Percentiles rank a stretch among this genome's conserved stretches.
phyloP scores from a whole-genome alignment of 371 early-diverging fungal genomes.

The Mortierella sp. region DNA sequence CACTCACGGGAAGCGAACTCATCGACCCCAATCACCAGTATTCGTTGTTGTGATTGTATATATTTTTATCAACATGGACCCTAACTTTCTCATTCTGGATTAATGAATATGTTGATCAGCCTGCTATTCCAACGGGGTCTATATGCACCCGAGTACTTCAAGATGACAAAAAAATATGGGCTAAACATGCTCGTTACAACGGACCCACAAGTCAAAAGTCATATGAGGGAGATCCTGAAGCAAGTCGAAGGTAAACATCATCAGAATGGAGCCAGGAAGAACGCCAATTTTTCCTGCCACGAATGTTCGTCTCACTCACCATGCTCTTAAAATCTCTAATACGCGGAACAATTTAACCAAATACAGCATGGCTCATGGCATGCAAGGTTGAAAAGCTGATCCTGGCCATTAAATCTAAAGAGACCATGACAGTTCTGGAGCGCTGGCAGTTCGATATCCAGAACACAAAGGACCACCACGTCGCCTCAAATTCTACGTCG shows the following conservation, averaged over 20 bases:
- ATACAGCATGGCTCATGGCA: constrained; percentile 78
- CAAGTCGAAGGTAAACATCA: constrained; percentile 78
- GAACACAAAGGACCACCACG: constrained; percentile 40
- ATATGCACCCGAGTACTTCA: constrained; percentile 91
- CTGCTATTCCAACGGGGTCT: constrained; percentile 92
- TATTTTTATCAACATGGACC: background rate
- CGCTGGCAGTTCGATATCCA: constrained; percentile 95
- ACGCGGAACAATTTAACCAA: background rate
- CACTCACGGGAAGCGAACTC: too few relatives aligned
- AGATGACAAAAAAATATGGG: constrained; percentile 83
- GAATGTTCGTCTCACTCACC: background rate
- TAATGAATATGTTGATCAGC: constrained; percentile 50
- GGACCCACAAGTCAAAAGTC: constrained; percentile 78
- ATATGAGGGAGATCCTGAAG: constrained; percentile 78
- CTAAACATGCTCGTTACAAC: constrained; percentile 80
- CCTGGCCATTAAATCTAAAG: constrained; percentile 83
- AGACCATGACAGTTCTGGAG: constrained; percentile 86
- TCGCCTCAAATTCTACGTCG: background rate
- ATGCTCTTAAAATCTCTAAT: background rate
- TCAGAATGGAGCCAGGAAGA: background rate
- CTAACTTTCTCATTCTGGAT: background rate
- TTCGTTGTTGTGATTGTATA: too few relatives aligned
- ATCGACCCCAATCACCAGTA: too few relatives aligned
- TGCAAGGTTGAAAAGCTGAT: constrained; percentile 85
- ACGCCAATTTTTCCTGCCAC: too few relatives aligned